phyloP scores from a whole-genome alignment of 2,329 filamentous ascomycete species.

The Lachnellula occidentalis region DNA sequence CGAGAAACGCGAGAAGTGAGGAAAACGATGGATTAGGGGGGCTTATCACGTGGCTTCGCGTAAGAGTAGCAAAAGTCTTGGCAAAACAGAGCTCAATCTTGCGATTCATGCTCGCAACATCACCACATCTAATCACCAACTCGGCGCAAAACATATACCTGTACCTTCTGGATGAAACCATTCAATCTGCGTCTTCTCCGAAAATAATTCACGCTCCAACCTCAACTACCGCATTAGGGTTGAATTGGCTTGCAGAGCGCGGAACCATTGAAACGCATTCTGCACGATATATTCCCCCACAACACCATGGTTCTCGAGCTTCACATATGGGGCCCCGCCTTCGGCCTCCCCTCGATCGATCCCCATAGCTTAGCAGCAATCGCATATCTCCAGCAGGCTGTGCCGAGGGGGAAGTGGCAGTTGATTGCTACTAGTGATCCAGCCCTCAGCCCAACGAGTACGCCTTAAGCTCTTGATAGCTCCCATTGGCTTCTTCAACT shows the following conservation, averaged over 20 bases:
- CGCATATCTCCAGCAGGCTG: conserved; percentile 63
- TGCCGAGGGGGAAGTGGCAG: conserved; percentile 58
- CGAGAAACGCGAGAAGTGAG: not conserved
- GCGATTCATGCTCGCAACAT: not conserved
- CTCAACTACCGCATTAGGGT: not conserved
- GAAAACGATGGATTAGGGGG: not conserved
- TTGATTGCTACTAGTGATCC: conserved; percentile 70
- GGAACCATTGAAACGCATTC: conserved; percentile 1
- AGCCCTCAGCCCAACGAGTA: conserved; percentile 65
- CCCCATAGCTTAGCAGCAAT: conserved; percentile 82
- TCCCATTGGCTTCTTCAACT: not conserved
- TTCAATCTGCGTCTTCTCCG: not conserved
- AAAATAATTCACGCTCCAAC: not conserved
- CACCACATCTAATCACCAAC: not conserved
- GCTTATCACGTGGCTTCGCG: not conserved
- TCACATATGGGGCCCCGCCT: conserved; percentile 86
- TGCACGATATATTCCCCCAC: not conserved
- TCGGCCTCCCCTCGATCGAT: conserved; percentile 84
- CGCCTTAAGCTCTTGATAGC: conserved; percentile 30
- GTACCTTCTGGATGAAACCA: not conserved
- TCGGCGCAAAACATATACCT: not conserved
- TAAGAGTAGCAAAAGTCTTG: not conserved
- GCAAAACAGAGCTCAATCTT: not conserved
- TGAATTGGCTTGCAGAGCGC: not conserved
- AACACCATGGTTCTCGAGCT: conserved; percentile 57